Evolutionary conservation across 345 rosid species (phyloP), one percentile per base, ranked within the genome.

Genomic region (Excoecaria agallocha): DNA sequence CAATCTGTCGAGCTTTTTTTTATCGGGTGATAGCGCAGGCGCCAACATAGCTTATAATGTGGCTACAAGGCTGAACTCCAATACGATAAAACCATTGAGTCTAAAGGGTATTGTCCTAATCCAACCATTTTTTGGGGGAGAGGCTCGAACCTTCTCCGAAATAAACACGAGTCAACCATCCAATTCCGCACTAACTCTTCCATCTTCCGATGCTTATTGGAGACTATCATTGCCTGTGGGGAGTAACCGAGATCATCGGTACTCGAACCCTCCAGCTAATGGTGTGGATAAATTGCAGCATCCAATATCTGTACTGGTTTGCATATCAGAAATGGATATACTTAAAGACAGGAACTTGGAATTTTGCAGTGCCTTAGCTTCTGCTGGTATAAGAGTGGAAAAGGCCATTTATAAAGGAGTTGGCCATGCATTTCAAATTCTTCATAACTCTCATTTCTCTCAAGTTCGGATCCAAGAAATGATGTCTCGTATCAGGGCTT

Each of bases 371-470:
- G 73, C 83, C 65, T 79, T 86, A 90, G 78, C 80, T 72, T 54
- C 73, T 68, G 80, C 82, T 41, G 92, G 88, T n/a, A 91, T 79
- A 74, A 84, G 74, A 71, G 89, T 88, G 56, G 91, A 89, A 76
- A 81, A 66, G 9, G 82, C 84, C 17, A 76, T 84, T 37, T 88
- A 88, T 79, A 88, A 80, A 70, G 89, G 93, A 66, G 93, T 91
- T 76, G 93, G 93, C 12, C 93, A 91, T 77, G 93, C 92, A 58
- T 91, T 91, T 80, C 93, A 91, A 65, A 50, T 88, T 72, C 89
- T 89, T 25, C 81, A 81, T 38, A 83, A 80, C 54, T 87, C 83
- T 73, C 81, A 45, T 0, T 20, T 30, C 55, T 81, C 92, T 48
- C 89, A 84, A 54, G 72, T 77, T 61, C 81, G 89, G 78, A 67